These are phyloP conservation scores for Blastobotrys peoriensis DNA, from an alignment of 805 yeast species.

Conservation along the genomic window DNA sequence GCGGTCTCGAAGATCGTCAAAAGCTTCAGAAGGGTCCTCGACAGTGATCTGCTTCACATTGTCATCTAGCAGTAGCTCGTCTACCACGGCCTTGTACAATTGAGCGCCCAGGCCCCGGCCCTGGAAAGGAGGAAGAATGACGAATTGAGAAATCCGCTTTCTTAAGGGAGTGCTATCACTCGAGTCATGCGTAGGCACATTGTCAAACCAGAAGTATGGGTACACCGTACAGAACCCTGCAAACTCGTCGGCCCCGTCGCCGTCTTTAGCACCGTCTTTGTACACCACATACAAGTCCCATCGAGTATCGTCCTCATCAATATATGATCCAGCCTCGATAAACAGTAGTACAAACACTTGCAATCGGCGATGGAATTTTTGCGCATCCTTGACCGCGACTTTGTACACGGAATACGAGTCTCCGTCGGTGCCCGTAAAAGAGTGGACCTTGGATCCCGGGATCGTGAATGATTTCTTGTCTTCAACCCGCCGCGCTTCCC, in stretches of 20 bases:
- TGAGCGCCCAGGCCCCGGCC: conserved; percentile 58
- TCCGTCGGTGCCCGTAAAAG: conserved; percentile 22
- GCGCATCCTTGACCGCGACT: conserved; percentile 40
- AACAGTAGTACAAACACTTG: conserved; percentile 76
- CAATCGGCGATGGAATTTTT: conserved; percentile 57
- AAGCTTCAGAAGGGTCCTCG: conserved; percentile 90
- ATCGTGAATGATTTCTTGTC: conserved; percentile 42
- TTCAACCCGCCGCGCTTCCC: conserved; percentile 52
- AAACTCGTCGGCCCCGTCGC: conserved; percentile 35
- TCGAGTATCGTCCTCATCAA: conserved; percentile 63
- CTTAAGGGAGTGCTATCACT: conserved; percentile 34
- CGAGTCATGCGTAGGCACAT: conserved; percentile 45
- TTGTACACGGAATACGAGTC: conserved; percentile 49
- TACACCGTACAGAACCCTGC: conserved; percentile 82
- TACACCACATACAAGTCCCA: conserved; percentile 74
- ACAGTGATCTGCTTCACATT: conserved; percentile 68
- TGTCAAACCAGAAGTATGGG: conserved; percentile 71
- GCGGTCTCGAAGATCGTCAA: conserved; percentile 85
- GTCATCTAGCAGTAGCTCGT: conserved; percentile 48
- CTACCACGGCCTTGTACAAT: conserved; percentile 53
- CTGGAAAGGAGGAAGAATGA: conserved; percentile 81
- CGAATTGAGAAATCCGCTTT: conserved; percentile 79
- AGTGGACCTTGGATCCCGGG: conserved; percentile 32
- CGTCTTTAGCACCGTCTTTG: conserved; percentile 24
- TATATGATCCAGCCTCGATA: conserved; percentile 91